Evolutionary conservation across 768 basidiomycete genomes (phyloP), one percentile per base, ranked within the genome.

Genomic region (Rhodotorula sphaerocarpa): DNA sequence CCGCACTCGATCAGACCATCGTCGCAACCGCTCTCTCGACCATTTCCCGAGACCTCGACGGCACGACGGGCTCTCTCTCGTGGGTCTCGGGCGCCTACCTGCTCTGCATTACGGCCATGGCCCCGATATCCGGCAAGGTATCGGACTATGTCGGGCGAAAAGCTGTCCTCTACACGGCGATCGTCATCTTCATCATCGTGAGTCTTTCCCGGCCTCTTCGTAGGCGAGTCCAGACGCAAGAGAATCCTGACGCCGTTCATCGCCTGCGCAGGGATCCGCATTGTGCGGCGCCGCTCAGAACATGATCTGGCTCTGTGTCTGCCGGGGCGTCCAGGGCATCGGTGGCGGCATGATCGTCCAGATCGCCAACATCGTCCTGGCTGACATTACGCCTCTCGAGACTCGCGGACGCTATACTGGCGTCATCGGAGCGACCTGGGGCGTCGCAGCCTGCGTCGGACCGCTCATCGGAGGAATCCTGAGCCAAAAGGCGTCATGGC

Each of bases 1-100:
- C 81, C 1, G 80, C 81, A 18, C 72, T 82, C 39, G 81, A 82
- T 64, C 79, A 36, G 39, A 50, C 46, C 10, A 54, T 55, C 55
- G 82, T 86, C 16, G 82, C 85, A 15, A 87, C 86, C 11, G 86
- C 86, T n/a, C 75, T 87, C 34, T 86, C 86, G 2, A 86, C 84
- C 0, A 87, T 88, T 53, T 83, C 86, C 16, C 73, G 70, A n/a
- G 72, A 84, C 28, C 79, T 87, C 0, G 82, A 84, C 47, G 85
- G 83, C 31, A 21, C 43, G 23, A 84, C 83, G 9, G 79, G 73
- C 20, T 77, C 78, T 42, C 87, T 87, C 65, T 82, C 84, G 54
- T 87, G 86, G 86, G 83, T 87, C 43, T 84, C 84, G 59, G 70
- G 56, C 9, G 82, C 87, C 33, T 90, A 89, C 72, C 76, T 90